Evolutionary conservation across 179 eudicot genomes (phyloP), one percentile per base, ranked within the genome.

Genomic region (Dionaea muscipula): DNA sequence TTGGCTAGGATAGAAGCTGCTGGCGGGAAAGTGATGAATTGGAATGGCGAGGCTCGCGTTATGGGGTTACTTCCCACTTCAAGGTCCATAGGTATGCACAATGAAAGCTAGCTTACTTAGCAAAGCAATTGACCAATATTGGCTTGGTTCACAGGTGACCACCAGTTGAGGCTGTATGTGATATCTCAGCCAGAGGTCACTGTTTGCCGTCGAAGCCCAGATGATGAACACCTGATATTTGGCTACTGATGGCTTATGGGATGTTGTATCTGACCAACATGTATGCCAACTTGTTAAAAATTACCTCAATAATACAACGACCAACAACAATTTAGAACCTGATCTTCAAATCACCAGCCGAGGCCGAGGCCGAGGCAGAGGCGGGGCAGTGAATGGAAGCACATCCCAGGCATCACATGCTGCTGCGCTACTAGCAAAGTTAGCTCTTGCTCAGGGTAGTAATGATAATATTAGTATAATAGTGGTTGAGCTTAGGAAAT

Each of bases 171-270:
- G 51, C 95, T 93, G 24, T 83, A 53, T 22, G 88, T 86, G 17
- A 81, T 81, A 24, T 23, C 93, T 0, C 63, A 59, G 1, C 93
- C 95, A 1, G 88, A 86, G 37, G 78, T 86, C 0, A 75, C 59
- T 2, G 72, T 86, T 24, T 68, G 45, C 60, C 61, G 69, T 21
- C 61, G 88, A 50, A 74, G 72, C 3, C 46, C 56, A 0, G 44
- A 22, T 0, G 95, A 86, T 44, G 93, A 86, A 44, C 83, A 79
- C 51, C 7, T 83, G 23, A 81, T 86, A n/a, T n/a, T 70, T 85
- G 12, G 90, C 85, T 0, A 78, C 74, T 19, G 91, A 86, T n/a
- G 95, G 95, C 6, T 28, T 86, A 35, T 83, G 95, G 95, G 95
- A 86, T 53, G 87, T 77, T 0, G 64, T 86, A 0, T 53, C 87